Evolutionary conservation across 257 asterid genomes (phyloP), one percentile per base, ranked within the genome.

Genomic region (Fraxinus excelsior): DNA sequence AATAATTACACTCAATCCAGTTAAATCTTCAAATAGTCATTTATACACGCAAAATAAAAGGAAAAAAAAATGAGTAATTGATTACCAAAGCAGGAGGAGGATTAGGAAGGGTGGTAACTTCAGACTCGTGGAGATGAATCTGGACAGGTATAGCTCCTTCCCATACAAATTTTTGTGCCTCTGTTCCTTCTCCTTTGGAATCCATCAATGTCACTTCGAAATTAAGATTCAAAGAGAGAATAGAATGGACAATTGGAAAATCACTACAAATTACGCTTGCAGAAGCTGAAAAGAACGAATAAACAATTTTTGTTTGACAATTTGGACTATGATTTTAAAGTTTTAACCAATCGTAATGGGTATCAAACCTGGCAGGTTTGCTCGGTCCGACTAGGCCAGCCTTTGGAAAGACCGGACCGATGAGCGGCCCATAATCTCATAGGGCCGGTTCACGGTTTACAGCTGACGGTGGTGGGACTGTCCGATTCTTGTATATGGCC

Each of bases 81-180:
- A 19, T 0, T 83, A 96, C 98, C 90, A 96, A 74, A 79, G 98
- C 99, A 78, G 98, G 94, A 25, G 97, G 80, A 12, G 98, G 99
- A 65, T 90, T 84, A 67, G 99, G 98, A 26, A 93, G 95, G 77
- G 96, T 91, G 18, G 99, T 88, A 86, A 96, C 98, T 92, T 96
- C 97, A 21, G 97, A 89, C 46, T 96, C 93, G 80, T 96, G 97
- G 86, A 96, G 99, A 82, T 90, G 97, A 86, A 96, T 93, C 82
- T 91, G 98, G 26, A 96, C 94, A n/a, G 99, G 99, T 75, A 94
- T 86, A 31, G 97, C 94, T 62, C 98, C 98, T 75, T 86, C 88
- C 99, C 99, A 94, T 2, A 90, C 91, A 67, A 81, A 90, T 74
- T 80, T 89, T 53, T 87, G 96, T 73, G 97, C 98, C 87, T 88